Evolutionary conservation across 306 rosid species (phyloP).

Genomic region (Corylus avellana): DNA sequence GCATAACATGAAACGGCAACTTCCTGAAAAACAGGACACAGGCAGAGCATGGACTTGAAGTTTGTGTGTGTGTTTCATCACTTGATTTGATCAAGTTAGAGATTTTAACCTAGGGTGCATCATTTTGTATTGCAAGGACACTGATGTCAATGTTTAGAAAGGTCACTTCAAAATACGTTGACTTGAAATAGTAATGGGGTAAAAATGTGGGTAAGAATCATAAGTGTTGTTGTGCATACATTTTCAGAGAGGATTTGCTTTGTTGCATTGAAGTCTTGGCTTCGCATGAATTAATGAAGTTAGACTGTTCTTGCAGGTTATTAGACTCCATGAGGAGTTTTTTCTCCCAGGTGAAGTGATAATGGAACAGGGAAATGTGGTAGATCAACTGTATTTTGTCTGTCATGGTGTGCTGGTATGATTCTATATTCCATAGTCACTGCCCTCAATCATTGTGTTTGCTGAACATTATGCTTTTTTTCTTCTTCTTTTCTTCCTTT

Average conservation of each 20-base stretch:
- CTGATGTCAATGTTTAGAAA: background rate
- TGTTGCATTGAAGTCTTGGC: background rate
- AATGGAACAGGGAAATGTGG: conserved; percentile 85
- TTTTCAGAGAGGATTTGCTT: background rate
- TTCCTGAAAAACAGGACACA: background rate
- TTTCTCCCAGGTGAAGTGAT: conserved; percentile 94
- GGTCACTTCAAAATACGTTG: background rate
- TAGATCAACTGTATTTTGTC: conserved; percentile 93
- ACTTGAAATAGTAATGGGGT: background rate
- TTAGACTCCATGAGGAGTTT: conserved; percentile 87
- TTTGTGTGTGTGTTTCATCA: background rate
- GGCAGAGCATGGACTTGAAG: background rate
- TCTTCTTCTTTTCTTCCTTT: conserved; percentile 7
- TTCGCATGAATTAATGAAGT: conserved; percentile 11
- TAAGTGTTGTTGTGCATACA: background rate
- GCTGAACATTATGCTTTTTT: conserved; percentile 1
- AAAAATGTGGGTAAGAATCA: background rate
- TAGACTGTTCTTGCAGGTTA: conserved; percentile 57
- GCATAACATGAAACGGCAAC: background rate
- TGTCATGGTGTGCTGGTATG: conserved; percentile 89
- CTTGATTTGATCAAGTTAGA: background rate
- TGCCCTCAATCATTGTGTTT: conserved; percentile 1
- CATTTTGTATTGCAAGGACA: background rate
- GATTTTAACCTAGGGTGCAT: background rate
- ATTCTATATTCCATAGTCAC: conserved; percentile 19